Evolutionary conservation across 1,284 basidiomycete genomes (phyloP).

Genomic region (Pseudozyma flocculosa): DNA sequence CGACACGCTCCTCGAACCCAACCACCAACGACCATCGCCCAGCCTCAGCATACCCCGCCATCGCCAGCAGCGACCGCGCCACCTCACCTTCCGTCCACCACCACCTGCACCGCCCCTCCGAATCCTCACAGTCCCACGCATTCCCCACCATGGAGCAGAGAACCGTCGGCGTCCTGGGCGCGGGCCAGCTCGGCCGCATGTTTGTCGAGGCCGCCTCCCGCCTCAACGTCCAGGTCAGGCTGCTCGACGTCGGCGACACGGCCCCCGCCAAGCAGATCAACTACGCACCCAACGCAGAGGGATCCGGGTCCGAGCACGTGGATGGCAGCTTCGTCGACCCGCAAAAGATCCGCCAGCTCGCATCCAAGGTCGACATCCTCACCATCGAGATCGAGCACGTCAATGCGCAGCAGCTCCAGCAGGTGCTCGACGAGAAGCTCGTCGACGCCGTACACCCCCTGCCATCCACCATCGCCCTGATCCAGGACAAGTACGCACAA

Average conservation of each 20-base stretch:
- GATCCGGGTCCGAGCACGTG: slow-evolving; percentile 64
- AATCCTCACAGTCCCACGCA: no score
- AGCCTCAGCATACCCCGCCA: no score
- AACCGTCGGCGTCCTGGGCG: slow-evolving; percentile 64
- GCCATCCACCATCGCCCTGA: slow-evolving; percentile 78
- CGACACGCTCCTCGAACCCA: no score
- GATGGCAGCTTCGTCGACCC: slow-evolving; percentile 87
- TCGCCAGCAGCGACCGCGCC: no score
- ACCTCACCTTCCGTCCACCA: no score
- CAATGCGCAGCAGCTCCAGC: slow-evolving; percentile 71
- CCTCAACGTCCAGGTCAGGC: slow-evolving; percentile 80
- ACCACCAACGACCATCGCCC: no score
- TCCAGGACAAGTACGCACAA: slow-evolving; percentile 93
- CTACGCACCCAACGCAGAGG: slow-evolving; percentile 32
- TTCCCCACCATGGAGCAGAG: slow-evolving; percentile 25
- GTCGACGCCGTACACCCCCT: slow-evolving; percentile 73
- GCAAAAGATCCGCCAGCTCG: slow-evolving; percentile 77
- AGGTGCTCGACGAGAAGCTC: slow-evolving; percentile 50
- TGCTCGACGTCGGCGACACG: slow-evolving; percentile 78
- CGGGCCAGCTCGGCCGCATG: slow-evolving; percentile 98
- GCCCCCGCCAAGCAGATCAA: slow-evolving; percentile 87
- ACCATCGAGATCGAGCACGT: slow-evolving; percentile 99
- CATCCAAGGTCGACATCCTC: slow-evolving; percentile 78
- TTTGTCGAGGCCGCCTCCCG: slow-evolving; percentile 86
- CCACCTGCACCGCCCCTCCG: no score